A percentile compares a stretch with the other conserved stretches of the same genome.
phyloP scores from a whole-genome alignment of 176 grass and related monocot species.

The Tillandsia fasciculata region DNA sequence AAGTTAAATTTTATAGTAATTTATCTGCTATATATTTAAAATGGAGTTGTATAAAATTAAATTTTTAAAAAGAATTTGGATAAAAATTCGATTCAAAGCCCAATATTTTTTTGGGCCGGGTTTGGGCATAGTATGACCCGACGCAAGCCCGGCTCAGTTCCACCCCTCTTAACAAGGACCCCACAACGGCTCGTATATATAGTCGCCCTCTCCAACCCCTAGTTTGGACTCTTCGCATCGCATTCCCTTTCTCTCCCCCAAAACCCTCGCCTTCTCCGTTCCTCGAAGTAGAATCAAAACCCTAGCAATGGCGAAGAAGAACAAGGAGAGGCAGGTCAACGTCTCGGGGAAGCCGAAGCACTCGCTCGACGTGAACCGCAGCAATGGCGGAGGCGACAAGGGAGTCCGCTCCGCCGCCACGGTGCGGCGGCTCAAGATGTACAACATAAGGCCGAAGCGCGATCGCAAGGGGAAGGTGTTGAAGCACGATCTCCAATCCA shows the following conservation, averaged over 20 bases:
- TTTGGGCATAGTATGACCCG: too few species aligned
- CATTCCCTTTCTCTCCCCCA: not conserved
- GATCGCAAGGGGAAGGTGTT: slow-evolving; percentile 50
- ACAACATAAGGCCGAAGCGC: slow-evolving; percentile 51
- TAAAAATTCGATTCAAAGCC: too few species aligned
- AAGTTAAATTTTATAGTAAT: too few species aligned
- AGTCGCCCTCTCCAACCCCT: too few species aligned
- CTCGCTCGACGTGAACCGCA: slow-evolving; percentile 80
- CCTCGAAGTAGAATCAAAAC: not conserved
- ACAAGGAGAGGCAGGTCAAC: slow-evolving; percentile 81
- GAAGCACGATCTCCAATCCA: slow-evolving; percentile 65
- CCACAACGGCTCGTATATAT: too few species aligned
- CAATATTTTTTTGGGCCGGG: too few species aligned
- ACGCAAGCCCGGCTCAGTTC: too few species aligned
- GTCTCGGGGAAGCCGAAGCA: slow-evolving; percentile 85
- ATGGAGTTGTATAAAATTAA: too few species aligned
- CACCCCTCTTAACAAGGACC: too few species aligned
- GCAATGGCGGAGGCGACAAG: slow-evolving; percentile 61
- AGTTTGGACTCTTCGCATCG: too few species aligned
- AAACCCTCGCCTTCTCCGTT: not conserved
- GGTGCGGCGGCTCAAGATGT: slow-evolving; percentile 82
- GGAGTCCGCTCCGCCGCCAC: slow-evolving; percentile 51
- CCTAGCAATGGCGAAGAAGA: slow-evolving; percentile 45
- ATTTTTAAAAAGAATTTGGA: too few species aligned
- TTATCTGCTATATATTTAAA: too few species aligned